Evolutionary conservation across 805 yeast genomes (phyloP), one percentile per base, ranked within the genome.

Genomic region (Debaryomyces castellii): DNA sequence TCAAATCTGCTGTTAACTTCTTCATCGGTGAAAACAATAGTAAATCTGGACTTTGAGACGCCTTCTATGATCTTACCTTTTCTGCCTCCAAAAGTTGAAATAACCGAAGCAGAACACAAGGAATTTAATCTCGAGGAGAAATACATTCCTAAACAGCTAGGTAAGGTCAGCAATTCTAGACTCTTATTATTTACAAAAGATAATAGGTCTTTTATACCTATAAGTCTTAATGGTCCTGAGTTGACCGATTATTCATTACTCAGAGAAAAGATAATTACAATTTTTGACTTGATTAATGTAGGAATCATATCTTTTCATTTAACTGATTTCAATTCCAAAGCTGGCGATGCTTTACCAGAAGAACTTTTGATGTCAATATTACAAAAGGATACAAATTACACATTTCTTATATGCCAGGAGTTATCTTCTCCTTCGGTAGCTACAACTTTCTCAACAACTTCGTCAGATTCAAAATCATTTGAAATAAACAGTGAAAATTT

Each of bases 181-280:
- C 71, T 64, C 49, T 65, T 88, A 3, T 64, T 90, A 41, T 78
- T 80, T 0, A 85, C 96, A 0, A 63, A 65, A n/a, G 91, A 91
- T 59, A 83, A 84, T 52, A 54, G 53, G 12, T 65, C 62, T 11
- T 91, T 80, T 58, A 63, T 66, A 8, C 77, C 87, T 0, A 61
- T 87, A 2, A 67, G 22, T 34, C 33, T 64, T 5, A 45, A 45
- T 1, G 20, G 37, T 5, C 53, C 51, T 2, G 58, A 59, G 16
- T n/a, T 55, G 5, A 37, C 30, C 4, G 49, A 56, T 39, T 54
- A 68, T 1, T 64, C 57, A 0, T 66, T 80, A 24, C 36, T 64
- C 37, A 82, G 78, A 49, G 59, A 57, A 2, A 54, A 58, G 9
- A 50, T 83, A 14, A 59, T 74, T 0, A 58, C 66, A 1, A 60